Evolutionary conservation across 2,329 filamentous ascomycete genomes (phyloP).

Genomic region (Talaromyces sp.): DNA sequence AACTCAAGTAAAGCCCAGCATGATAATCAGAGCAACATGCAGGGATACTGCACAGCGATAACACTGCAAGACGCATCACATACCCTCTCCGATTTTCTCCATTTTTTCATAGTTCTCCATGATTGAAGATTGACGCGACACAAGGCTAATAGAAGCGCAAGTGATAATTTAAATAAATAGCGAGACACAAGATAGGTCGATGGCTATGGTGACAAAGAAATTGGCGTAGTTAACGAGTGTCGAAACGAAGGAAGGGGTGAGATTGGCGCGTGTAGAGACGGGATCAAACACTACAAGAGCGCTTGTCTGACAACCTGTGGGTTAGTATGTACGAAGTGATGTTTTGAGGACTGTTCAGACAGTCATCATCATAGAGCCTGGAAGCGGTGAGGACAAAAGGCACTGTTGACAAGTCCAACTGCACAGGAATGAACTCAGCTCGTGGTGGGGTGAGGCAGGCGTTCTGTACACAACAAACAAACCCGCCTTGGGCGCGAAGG

Average conservation of each 20-base stretch:
- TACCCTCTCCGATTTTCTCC: conserved; percentile 95
- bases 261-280: background rate
- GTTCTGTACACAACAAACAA: conserved; percentile 35
- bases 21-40: background rate
- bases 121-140: background rate
- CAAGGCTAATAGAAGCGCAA: background rate
- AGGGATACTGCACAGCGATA: background rate
- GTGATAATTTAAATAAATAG: background rate
- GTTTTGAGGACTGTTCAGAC: background rate
- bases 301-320: background rate
- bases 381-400: conserved; percentile 42
- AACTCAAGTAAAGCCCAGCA: background rate
- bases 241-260: background rate
- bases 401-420: conserved; percentile 37
- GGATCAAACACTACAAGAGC: background rate
- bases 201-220: background rate
- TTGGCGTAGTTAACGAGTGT: background rate
- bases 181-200: background rate
- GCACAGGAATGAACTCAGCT: conserved; percentile 29
- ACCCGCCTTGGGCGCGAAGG: conserved; percentile 16
- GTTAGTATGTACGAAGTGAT: background rate
- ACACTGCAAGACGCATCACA: conserved; percentile 22
- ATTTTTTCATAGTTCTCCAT: conserved; percentile 98
- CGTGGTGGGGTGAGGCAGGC: conserved; percentile 12
- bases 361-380: conserved; percentile 27